A percentile compares a stretch with the other conserved stretches of the same genome.
Evolutionary conservation across 306 rosid species (phyloP).

Genomic region (Trifolium dubium): DNA sequence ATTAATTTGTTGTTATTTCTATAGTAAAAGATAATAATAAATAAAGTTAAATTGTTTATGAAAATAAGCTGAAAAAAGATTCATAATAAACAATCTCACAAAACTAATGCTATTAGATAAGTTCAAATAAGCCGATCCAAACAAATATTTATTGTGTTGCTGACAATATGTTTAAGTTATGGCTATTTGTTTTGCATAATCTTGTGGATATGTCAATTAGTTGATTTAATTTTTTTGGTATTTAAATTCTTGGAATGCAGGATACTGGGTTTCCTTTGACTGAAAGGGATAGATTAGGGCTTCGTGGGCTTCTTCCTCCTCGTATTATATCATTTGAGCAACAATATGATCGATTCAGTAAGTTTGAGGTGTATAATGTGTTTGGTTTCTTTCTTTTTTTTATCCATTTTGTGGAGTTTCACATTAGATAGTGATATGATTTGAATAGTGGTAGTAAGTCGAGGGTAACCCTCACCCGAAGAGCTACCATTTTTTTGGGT

Average conservation of each 20-base stretch:
- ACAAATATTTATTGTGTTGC: neutral
- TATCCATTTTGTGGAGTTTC: neutral
- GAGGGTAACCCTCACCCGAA: neutral
- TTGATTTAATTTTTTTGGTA: neutral
- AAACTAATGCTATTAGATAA: no score
- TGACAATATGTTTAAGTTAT: constrained; percentile 7
- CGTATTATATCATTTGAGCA: constrained; percentile 96
- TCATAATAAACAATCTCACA: no score
- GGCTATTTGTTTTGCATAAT: constrained; percentile 29
- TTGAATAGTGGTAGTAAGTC: neutral
- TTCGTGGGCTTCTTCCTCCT: constrained; percentile 98
- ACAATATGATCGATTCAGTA: constrained; percentile 94
- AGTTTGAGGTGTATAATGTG: constrained; percentile 45
- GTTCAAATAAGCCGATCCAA: no score
- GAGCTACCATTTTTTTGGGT: neutral
- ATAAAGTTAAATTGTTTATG: no score
- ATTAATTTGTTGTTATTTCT: neutral
- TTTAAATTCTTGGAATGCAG: constrained; percentile 55
- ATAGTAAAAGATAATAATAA: no score
- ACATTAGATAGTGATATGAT: neutral
- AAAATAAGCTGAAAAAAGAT: no score
- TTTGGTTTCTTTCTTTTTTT: constrained; percentile 19
- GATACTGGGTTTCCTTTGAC: constrained; percentile 96
- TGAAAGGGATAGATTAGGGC: constrained; percentile 95
- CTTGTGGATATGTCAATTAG: constrained; percentile 27